Evolutionary conservation across 1,284 basidiomycete genomes (phyloP).

Genomic region (Cryptococcus hybrid): DNA sequence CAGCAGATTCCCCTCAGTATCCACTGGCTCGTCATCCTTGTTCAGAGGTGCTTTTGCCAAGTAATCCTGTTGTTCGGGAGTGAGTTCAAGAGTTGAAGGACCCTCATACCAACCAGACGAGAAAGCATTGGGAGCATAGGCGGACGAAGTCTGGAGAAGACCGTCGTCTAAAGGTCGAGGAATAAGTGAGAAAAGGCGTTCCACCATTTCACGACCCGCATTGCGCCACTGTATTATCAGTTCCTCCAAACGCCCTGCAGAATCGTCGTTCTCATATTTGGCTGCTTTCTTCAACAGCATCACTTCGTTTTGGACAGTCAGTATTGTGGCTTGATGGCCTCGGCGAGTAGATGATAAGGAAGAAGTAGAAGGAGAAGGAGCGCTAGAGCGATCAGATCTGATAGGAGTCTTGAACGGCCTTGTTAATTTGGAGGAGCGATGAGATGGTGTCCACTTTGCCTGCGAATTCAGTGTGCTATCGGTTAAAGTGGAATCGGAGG

Average conservation of each 20-base stretch:
- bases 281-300: slow-evolving; percentile 31
- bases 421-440: slow-evolving; percentile 4
- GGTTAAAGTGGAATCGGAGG: neutral
- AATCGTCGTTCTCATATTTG: slow-evolving; percentile 29
- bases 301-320: slow-evolving; percentile 25
- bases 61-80: slow-evolving; percentile 15
- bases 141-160: neutral
- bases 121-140: neutral
- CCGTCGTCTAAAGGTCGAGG: slow-evolving; percentile 16
- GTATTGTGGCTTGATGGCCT: slow-evolving; percentile 8
- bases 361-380: slow-evolving; percentile 9
- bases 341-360: neutral
- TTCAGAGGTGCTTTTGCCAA: slow-evolving; percentile 18
- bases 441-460: neutral
- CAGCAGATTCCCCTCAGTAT: slow-evolving; percentile 27
- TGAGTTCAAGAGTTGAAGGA: neutral
- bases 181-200: slow-evolving; percentile 32
- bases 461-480: neutral
- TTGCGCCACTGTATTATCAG: slow-evolving; percentile 36
- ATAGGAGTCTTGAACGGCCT: slow-evolving; percentile 33
- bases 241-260: slow-evolving; percentile 20
- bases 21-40: slow-evolving; percentile 27
- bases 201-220: slow-evolving; percentile 42
- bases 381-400: slow-evolving; percentile 5
- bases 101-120: neutral